phyloP scores from a whole-genome alignment of 2,329 filamentous ascomycete species.

The Thermothelomyces thermophilus region DNA sequence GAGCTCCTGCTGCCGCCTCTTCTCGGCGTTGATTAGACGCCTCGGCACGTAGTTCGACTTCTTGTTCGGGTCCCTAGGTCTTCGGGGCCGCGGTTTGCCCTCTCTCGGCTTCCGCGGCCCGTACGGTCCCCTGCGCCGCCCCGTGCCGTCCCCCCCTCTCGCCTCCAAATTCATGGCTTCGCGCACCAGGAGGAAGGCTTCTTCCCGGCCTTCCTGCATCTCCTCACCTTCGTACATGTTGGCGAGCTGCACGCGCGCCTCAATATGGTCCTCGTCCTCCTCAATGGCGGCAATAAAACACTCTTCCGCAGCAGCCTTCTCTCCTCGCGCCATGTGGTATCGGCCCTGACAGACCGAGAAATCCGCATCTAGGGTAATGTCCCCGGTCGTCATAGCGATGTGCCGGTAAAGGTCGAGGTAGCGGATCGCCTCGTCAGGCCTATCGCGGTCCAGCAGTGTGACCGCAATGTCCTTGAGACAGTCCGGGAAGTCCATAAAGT shows the following conservation, averaged over 20 bases:
- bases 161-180: conserved; percentile 64
- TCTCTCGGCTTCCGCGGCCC: conserved; percentile 24
- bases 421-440: conserved; percentile 39
- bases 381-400: conserved; percentile 39
- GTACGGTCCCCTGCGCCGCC: conserved; percentile 18
- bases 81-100: conserved; percentile 17
- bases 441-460: conserved; percentile 37
- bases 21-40: conserved; percentile 39
- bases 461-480: conserved; percentile 64
- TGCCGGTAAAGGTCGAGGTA: conserved; percentile 52
- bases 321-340: conserved; percentile 61
- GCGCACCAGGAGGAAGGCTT: conserved; percentile 69
- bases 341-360: conserved; percentile 52
- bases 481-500: conserved; percentile 63
- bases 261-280: conserved; percentile 63
- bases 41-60: conserved; percentile 39
- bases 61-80: conserved; percentile 23
- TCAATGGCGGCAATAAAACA: conserved; percentile 70
- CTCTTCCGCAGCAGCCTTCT: conserved; percentile 65
- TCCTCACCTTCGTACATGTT: conserved; percentile 75
- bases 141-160: conserved; percentile 26
- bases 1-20: conserved; percentile 39
- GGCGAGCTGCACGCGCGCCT: conserved; percentile 71
- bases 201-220: conserved; percentile 51
- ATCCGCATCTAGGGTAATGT: conserved; percentile 37